phyloP scores from a whole-genome alignment of 352 stramenopile genomes.

The Phytophthora kernoviae region DNA sequence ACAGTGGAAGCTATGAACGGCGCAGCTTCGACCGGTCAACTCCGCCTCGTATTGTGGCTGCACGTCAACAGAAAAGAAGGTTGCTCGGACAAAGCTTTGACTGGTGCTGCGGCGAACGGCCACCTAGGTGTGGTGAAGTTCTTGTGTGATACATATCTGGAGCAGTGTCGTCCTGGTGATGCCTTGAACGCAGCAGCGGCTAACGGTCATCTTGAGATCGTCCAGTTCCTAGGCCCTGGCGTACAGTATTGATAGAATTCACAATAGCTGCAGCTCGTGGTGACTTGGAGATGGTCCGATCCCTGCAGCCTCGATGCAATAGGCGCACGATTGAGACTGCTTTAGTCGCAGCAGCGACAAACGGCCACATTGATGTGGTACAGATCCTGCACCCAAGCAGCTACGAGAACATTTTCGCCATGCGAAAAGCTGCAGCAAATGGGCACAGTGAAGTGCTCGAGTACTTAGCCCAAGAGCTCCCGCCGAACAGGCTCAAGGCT shows the following conservation, averaged over 20 bases:
- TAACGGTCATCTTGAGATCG: not conserved
- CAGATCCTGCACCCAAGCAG: not conserved
- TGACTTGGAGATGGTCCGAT: not conserved
- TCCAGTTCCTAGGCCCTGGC: not conserved
- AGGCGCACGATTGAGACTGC: not conserved
- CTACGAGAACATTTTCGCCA: not conserved
- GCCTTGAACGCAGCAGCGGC: not conserved
- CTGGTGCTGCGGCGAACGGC: not conserved
- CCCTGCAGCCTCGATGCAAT: not conserved
- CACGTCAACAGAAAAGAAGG: not conserved
- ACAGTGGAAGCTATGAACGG: not conserved
- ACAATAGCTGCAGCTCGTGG: not conserved
- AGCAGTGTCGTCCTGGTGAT: not conserved
- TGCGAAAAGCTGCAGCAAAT: not conserved
- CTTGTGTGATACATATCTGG: not conserved
- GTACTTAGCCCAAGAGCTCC: not conserved
- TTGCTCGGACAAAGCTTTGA: not conserved
- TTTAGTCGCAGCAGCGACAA: not conserved
- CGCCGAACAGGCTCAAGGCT: not conserved
- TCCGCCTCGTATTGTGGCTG: not conserved
- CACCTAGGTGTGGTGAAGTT: not conserved
- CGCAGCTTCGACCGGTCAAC: not conserved
- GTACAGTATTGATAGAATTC: not conserved
- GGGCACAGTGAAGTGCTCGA: not conserved
- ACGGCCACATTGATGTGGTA: not conserved